Percentiles rank a stretch among this genome's conserved stretches.
Conservation (phyloP, 192 early-diverging fungal species). For the Funneliformis mosseae region DNA sequence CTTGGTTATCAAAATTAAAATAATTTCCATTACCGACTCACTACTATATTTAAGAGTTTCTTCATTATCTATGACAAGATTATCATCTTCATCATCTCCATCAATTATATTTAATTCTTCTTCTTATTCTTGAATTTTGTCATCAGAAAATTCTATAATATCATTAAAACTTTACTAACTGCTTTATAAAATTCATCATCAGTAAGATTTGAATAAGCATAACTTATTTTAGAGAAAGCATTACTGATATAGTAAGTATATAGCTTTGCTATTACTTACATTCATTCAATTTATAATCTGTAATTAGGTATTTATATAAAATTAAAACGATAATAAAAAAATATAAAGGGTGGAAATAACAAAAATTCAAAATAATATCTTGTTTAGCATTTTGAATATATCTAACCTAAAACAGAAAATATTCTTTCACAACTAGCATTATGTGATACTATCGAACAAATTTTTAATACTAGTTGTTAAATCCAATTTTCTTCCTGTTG, state of each 20-base stretch:
- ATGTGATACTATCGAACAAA: too few species aligned
- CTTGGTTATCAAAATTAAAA: background rate
- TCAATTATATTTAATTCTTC: background rate
- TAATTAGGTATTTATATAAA: background rate
- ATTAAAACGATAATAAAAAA: background rate
- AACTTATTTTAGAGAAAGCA: background rate
- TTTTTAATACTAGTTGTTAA: too few species aligned
- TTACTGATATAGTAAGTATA: background rate
- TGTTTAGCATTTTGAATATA: background rate
- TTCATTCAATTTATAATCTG: background rate
- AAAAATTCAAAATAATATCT: background rate
- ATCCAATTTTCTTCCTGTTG: too few species aligned
- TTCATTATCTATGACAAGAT: background rate
- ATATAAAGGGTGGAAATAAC: background rate
- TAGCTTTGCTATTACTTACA: background rate
- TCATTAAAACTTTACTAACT: too few species aligned
- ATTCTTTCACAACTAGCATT: too few species aligned
- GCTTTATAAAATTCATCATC: background rate
- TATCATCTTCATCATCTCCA: background rate
- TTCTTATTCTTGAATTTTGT: background rate
- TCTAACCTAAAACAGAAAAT: background rate
- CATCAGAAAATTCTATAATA: background rate
- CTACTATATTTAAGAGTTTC: too few species aligned
- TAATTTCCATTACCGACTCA: background rate
- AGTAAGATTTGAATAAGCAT: background rate